Base-by-base conservation (phyloP, 192 early-diverging fungal genomes). In the Thoreauomyces humboldtii region DNA sequence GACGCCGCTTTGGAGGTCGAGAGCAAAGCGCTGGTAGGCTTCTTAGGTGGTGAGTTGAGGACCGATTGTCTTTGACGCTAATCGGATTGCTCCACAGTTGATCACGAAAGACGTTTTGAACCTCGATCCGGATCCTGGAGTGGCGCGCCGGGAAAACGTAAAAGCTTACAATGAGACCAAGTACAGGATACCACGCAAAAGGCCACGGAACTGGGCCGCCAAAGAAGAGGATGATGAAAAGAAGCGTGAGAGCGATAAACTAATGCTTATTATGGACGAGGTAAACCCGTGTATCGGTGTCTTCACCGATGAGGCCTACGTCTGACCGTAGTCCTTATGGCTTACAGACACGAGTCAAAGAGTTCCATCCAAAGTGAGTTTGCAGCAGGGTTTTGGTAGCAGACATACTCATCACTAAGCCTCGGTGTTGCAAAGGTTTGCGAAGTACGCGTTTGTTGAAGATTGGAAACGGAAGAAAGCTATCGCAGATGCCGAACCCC, bases 261-360 rank as follows among this genome's bases (percentile, higher is more conserved):
- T 71, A 51, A 70, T 75, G 73, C 24, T 75, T 45, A 46, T 75
- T 12, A 75, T 75, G 73, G 65, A 75, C 31, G 65, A 75, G 50
- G 63, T 69, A 56, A 52, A 27, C 25, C 5, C 38, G 38, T 41
- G 38, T 41, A n/a, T 41, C 11, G 9, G 38, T 9, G 38, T n/a
- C 9, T 41, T 41, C n/a, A n/a, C n/a, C n/a, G n/a, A n/a, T n/a
- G n/a, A n/a, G n/a, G n/a, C n/a, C n/a, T n/a, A n/a, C n/a, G n/a
- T n/a, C n/a, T n/a, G n/a, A n/a, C n/a, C n/a, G n/a, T n/a, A 28
- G 27, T 53, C 17, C 37, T 56, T 45, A 11, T 2, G 0, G 2
- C 29, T 48, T 7, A 7, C 50, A 61, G 52, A 48, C 33, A 36
- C 36, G 27, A 19, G 42, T 36, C 15, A 56, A 22, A 14, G 41